Base-by-base conservation (phyloP, 495 filamentous ascomycete genomes). In the Aspergillus baeticus region DNA sequence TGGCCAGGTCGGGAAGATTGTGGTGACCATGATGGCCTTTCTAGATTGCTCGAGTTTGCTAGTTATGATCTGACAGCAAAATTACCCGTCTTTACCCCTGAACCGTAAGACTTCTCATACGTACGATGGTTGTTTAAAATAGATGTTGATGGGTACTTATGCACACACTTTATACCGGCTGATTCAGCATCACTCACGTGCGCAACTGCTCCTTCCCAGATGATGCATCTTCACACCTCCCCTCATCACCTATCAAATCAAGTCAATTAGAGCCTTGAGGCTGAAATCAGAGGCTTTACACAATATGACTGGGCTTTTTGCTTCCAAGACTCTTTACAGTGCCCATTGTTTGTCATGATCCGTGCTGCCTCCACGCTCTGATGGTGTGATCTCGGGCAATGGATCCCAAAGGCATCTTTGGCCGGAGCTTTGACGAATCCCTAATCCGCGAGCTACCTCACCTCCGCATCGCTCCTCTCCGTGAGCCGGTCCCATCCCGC, bases 391-490 rank as follows among this genome's bases (percentile, higher is more conserved):
- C 29, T 15, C 15, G 20, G 48, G 69, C 47, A 14, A 76, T 76
- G 73, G 73, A 76, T 63, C 53, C 64, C 31, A 64, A 53, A 46
- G 64, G 62, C 59, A 57, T 59, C 6, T 60, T 63, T 43, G 39
- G 49, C 37, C 67, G 70, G 54, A 64, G 68, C 39, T 68, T 73
- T 23, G 75, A 77, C 55, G 76, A 79, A 60, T 67, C 73, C 33
- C 47, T 68, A 37, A 58, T 72, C 38, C 76, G 76, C 55, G 77
- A 79, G 59, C 65, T 78, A 23, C 74, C 75, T 46, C 70, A 74
- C 51, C 63, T 81, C 37, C 73, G 73, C 51, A 82, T 82, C 46
- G 73, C 79, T 54, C 78, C 78, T 49, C 65, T 82, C 38, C 75
- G 77, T 36, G 75, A 78, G 47, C 77, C 75, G 11, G 72, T 72